Conservation (phyloP, 139 green algal genomes). For the Micractinium sp. region DNA sequence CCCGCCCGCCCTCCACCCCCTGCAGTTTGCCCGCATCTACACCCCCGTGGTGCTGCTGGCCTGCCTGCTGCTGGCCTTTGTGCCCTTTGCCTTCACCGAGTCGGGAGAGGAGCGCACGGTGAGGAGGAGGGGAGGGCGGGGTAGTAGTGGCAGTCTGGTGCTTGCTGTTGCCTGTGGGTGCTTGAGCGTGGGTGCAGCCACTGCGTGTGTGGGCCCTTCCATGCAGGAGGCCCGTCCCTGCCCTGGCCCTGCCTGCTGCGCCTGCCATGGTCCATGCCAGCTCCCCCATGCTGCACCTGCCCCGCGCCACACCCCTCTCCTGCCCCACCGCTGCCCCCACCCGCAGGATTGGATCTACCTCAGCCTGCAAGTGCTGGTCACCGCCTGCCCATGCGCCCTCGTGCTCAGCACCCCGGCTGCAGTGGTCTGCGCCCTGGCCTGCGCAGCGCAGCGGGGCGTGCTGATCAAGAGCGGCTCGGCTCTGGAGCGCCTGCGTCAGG, state of each 20-base stretch:
- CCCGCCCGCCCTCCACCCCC: too few species aligned
- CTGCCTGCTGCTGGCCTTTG: constrained; percentile 59
- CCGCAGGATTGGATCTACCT: constrained; percentile 70
- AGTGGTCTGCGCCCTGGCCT: constrained; percentile 58
- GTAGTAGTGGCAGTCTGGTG: not conserved
- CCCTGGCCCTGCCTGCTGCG: too few species aligned
- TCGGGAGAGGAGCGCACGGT: too few species aligned
- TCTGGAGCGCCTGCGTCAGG: constrained; percentile 70
- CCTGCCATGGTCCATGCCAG: too few species aligned
- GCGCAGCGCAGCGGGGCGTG: constrained; percentile 64
- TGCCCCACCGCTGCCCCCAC: not conserved
- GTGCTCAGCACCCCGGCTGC: constrained; percentile 82
- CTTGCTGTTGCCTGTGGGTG: too few species aligned
- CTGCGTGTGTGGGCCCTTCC: too few species aligned
- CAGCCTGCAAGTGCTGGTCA: constrained; percentile 81
- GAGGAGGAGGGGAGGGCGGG: constrained; percentile 3
- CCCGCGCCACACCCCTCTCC: not conserved
- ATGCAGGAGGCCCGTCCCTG: too few species aligned
- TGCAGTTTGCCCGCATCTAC: constrained; percentile 74
- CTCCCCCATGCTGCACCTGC: not conserved
- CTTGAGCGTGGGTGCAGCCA: too few species aligned
- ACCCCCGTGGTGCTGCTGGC: constrained; percentile 73
- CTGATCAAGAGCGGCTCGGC: constrained; percentile 77
- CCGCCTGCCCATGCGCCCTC: constrained; percentile 88
- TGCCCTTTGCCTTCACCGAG: constrained; percentile 47